Base-by-base conservation (phyloP, 495 filamentous ascomycete species). In the Aspergillus asperescens region DNA sequence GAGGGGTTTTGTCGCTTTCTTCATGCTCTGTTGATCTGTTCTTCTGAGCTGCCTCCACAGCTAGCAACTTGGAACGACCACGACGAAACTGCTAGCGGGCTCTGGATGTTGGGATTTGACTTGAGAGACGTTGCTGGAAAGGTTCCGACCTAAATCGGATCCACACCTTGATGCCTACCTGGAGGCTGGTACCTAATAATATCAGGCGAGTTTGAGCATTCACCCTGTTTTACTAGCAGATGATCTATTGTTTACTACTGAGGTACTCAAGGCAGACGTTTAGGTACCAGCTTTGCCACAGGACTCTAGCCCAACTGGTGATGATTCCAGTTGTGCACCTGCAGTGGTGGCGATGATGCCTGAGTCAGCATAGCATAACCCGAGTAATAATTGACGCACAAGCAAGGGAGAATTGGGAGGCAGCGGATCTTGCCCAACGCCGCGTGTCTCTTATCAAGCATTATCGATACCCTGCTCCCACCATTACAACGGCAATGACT, bases 391-490 rank as follows among this genome's bases (percentile, higher is more conserved):
- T 45, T 55, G 37, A 45, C 29, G 59, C 59, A 57, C 58, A 55
- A 58, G 59, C 52, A 61, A 61, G 59, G 58, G 58, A 54, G 44
- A 25, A 52, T 43, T 42, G 50, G 39, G 46, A 48, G 35, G 48
- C 37, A 43, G 49, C 55, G 51, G 39, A 28, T 29, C 15, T 32
- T 39, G 7, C 56, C 52, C 57, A 48, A 52, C 57, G 42, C 38
- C 57, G 20, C 27, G 28, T 10, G 44, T 34, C 19, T 28, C 41
- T 27, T 45, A 25, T 16, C 27, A 15, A 45, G n/a, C 41, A 45
- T 48, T 38, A 48, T 48, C 46, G 46, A 35, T 38, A 48, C n/a
- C n/a, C n/a, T n/a, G n/a, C n/a, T n/a, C n/a, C n/a, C n/a, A n/a
- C n/a, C n/a, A n/a, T n/a, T n/a, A n/a, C n/a, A n/a, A n/a, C n/a